phyloP scores from a whole-genome alignment of 1,139 yeast genomes.

The Debaryomyces fabryi region DNA sequence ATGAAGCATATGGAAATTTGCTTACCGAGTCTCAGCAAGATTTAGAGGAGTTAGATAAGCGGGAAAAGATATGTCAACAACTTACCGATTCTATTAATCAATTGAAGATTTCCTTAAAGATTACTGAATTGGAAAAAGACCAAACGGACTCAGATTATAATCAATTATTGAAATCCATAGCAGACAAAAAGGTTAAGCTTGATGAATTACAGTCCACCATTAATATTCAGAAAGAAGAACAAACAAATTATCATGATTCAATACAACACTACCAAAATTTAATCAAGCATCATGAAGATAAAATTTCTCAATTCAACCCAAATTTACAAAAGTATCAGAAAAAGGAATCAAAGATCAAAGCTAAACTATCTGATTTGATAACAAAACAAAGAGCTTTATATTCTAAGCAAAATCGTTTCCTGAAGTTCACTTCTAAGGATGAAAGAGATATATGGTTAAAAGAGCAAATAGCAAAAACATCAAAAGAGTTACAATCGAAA shows the following conservation, averaged over 20 bases:
- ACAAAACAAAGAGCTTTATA: slow-evolving; percentile 65
- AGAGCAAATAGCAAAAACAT: slow-evolving; percentile 28
- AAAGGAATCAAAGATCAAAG: slow-evolving; percentile 45
- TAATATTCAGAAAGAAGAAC: slow-evolving; percentile 19
- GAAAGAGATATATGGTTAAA: slow-evolving; percentile 76
- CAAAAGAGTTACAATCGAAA: slow-evolving; percentile 23
- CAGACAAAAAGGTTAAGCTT: slow-evolving; percentile 45
- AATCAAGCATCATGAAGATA: slow-evolving; percentile 25
- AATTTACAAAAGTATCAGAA: slow-evolving; percentile 38
- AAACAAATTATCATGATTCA: slow-evolving; percentile 17
- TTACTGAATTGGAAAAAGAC: slow-evolving; percentile 52
- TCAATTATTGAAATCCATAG: slow-evolving; percentile 44
- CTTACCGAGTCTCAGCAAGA: slow-evolving; percentile 49
- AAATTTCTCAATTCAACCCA: slow-evolving; percentile 40
- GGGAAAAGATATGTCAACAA: slow-evolving; percentile 49
- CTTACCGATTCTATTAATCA: slow-evolving; percentile 51
- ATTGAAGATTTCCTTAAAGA: slow-evolving; percentile 37
- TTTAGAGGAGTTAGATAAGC: slow-evolving; percentile 46
- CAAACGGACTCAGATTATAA: slow-evolving; percentile 54
- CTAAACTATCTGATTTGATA: slow-evolving; percentile 45
- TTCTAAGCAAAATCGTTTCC: slow-evolving; percentile 73
- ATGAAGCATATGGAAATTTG: slow-evolving; percentile 57
- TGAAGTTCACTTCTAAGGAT: slow-evolving; percentile 54
- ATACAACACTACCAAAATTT: slow-evolving; percentile 23
- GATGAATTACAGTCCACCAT: slow-evolving; percentile 27